A percentile compares a stretch with the other conserved stretches of the same genome.
These are phyloP conservation scores for Globisporangium spinosum DNA, from an alignment of 352 stramenopile species.

Conservation along the genomic window DNA sequence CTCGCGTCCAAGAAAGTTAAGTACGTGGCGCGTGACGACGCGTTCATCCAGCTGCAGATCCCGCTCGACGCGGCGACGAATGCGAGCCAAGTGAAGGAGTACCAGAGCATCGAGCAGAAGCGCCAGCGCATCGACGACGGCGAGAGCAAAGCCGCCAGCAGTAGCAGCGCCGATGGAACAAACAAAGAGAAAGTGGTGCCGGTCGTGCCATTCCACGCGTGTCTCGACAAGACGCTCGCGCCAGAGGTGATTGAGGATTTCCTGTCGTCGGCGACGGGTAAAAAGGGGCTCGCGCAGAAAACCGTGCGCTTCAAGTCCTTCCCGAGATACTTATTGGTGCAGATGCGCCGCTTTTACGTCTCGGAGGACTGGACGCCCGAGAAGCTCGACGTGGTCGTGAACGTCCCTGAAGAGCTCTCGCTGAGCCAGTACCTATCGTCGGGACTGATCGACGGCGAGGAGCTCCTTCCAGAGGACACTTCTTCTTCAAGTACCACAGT, in stretches of 20 bases:
- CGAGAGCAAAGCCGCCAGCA: slow-evolving; percentile 18
- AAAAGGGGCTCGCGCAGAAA: slow-evolving; percentile 78
- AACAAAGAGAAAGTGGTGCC: slow-evolving; percentile 67
- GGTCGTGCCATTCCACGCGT: slow-evolving; percentile 92
- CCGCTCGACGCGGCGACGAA: slow-evolving; percentile 86
- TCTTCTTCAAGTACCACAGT: slow-evolving; percentile 22
- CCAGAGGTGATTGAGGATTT: slow-evolving; percentile 92
- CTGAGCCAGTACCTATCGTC: slow-evolving; percentile 76
- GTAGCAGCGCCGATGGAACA: slow-evolving; percentile 12
- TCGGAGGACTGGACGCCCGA: slow-evolving; percentile 95
- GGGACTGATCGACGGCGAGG: slow-evolving; percentile 84
- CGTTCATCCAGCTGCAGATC: slow-evolving; percentile 84
- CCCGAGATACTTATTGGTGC: slow-evolving; percentile 94
- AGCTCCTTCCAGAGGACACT: slow-evolving; percentile 76
- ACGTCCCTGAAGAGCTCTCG: slow-evolving; percentile 91
- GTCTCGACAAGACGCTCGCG: slow-evolving; percentile 90
- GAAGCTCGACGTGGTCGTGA: slow-evolving; percentile 97
- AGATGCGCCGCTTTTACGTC: slow-evolving; percentile 97
- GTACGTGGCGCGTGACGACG: slow-evolving; percentile 81
- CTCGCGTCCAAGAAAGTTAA: slow-evolving; percentile 80
- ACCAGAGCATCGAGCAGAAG: slow-evolving; percentile 84
- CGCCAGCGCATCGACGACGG: slow-evolving; percentile 79
- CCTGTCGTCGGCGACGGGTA: slow-evolving; percentile 64
- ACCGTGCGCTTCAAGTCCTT: slow-evolving; percentile 91
- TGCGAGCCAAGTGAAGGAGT: slow-evolving; percentile 78